phyloP scores from a whole-genome alignment of 495 filamentous ascomycete genomes.

The Bombardia bombarda region DNA sequence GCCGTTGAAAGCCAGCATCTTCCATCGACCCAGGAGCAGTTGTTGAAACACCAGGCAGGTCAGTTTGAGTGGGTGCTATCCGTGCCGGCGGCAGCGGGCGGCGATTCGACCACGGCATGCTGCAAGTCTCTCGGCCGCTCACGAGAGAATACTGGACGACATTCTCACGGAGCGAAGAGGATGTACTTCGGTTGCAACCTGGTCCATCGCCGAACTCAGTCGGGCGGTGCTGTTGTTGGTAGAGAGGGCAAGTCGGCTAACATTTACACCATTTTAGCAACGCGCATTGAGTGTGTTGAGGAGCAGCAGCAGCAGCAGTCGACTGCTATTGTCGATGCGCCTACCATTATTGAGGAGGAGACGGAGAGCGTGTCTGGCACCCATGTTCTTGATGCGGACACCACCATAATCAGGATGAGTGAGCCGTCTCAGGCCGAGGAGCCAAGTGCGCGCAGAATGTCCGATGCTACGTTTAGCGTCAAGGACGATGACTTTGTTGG shows the following conservation, averaged over 20 bases:
- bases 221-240: slow-evolving; percentile 1
- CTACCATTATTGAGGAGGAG: too few species aligned
- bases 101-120: slow-evolving; percentile 3
- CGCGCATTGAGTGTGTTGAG: slow-evolving; percentile 19
- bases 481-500: slow-evolving; percentile 28
- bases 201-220: slow-evolving; percentile 21
- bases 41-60: slow-evolving; percentile 43
- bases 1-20: slow-evolving; percentile 24
- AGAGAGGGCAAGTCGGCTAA: slow-evolving; percentile 11
- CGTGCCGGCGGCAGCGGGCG: slow-evolving; percentile 7
- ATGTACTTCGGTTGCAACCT: slow-evolving; percentile 40
- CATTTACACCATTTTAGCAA: slow-evolving; percentile 28
- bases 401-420: slow-evolving; percentile 6
- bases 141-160: slow-evolving; percentile 9
- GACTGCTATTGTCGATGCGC: too few species aligned
- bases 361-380: slow-evolving; percentile 7
- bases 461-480: slow-evolving; percentile 7
- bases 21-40: slow-evolving; percentile 28
- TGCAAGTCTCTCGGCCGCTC: slow-evolving; percentile 8
- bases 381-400: slow-evolving; percentile 4
- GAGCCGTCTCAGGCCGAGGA: slow-evolving; percentile 3
- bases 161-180: slow-evolving; percentile 13
- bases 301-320: slow-evolving; percentile 1
- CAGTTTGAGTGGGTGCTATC: slow-evolving; percentile 39
- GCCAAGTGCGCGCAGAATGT: slow-evolving; percentile 10